Conservation (phyloP, 2,329 filamentous ascomycete genomes). For the Exophiala mesophila region DNA sequence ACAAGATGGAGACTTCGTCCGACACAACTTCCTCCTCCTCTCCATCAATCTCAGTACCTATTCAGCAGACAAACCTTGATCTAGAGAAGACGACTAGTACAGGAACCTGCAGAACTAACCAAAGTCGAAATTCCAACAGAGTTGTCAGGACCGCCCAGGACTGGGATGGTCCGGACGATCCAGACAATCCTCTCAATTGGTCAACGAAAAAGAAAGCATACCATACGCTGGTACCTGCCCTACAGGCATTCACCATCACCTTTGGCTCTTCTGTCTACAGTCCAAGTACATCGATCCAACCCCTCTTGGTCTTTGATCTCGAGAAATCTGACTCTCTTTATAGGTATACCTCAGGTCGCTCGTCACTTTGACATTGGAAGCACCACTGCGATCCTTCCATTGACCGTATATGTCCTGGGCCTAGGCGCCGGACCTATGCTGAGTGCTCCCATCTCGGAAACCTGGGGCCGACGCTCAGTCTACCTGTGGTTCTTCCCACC, state of each 20-base stretch:
- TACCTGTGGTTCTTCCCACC: conserved; percentile 62
- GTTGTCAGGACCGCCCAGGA: conserved; percentile 28
- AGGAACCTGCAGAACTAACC: conserved; percentile 8
- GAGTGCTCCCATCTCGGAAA: conserved; percentile 69
- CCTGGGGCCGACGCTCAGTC: conserved; percentile 64
- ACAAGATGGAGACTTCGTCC: conserved; percentile 8
- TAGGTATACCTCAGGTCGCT: conserved; percentile 52
- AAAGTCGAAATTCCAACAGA: conserved; percentile 5
- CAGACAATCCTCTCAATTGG: conserved; percentile 60
- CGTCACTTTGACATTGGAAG: conserved; percentile 30
- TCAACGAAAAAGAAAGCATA: conserved; percentile 39
- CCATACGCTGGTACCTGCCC: conserved; percentile 18
- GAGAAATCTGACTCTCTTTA: no score
- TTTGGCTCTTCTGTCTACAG: conserved; percentile 34
- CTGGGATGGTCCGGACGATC: conserved; percentile 57
- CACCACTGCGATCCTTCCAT: conserved; percentile 49
- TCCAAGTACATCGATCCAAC: no score
- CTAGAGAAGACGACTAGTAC: conserved; percentile 18
- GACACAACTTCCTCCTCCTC: conserved; percentile 11
- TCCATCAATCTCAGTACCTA: conserved; percentile 6
- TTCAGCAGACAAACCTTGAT: conserved; percentile 7
- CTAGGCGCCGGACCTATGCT: conserved; percentile 68
- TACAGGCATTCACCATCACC: conserved; percentile 25
- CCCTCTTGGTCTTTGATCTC: no score
- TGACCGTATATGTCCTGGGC: conserved; percentile 66